phyloP scores from a whole-genome alignment of 2,329 filamentous ascomycete genomes.

The Thyridium curvatum region DNA sequence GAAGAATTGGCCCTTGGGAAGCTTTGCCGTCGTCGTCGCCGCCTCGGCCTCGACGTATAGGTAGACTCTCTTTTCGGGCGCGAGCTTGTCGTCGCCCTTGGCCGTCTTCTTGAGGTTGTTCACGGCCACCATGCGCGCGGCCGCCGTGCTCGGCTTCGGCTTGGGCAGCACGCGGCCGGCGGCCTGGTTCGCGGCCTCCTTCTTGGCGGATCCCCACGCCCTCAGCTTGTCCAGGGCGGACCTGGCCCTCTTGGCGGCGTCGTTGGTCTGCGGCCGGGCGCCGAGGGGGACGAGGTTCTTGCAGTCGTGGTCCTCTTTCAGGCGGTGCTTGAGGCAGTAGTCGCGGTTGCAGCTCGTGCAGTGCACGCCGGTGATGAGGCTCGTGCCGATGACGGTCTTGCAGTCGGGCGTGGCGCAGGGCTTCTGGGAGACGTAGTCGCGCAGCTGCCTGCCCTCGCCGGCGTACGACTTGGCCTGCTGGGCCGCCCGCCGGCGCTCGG shows the following conservation, averaged over 20 bases:
- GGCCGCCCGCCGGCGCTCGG: conserved; percentile 47
- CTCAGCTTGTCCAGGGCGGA: conserved; percentile 72
- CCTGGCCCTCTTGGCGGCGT: conserved; percentile 58
- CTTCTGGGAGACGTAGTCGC: conserved; percentile 52
- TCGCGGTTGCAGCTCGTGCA: conserved; percentile 65
- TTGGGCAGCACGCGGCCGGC: conserved; percentile 55
- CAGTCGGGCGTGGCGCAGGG: conserved; percentile 62
- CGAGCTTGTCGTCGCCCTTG: conserved; percentile 81
- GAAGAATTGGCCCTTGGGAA: conserved; percentile 75
- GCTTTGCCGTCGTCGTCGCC: conserved; percentile 76
- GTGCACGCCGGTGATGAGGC: conserved; percentile 61
- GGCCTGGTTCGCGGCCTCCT: conserved; percentile 55
- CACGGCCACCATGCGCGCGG: conserved; percentile 61
- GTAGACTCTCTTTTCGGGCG: conserved; percentile 81
- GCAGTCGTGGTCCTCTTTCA: conserved; percentile 81
- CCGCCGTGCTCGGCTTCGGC: conserved; percentile 55
- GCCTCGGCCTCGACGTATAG: conserved; percentile 85
- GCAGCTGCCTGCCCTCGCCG: conserved; percentile 47
- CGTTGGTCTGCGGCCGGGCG: conserved; percentile 32
- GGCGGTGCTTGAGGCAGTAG: conserved; percentile 73
- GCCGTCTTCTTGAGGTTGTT: conserved; percentile 79
- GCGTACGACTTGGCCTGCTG: conserved; percentile 47
- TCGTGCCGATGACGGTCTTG: conserved; percentile 66
- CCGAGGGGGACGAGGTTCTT: conserved; percentile 60
- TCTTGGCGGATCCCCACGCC: conserved; percentile 74